Percentiles rank a stretch among this genome's conserved stretches.
Conservation (phyloP, 106 monocot species). For the Vanilla planifolia region DNA sequence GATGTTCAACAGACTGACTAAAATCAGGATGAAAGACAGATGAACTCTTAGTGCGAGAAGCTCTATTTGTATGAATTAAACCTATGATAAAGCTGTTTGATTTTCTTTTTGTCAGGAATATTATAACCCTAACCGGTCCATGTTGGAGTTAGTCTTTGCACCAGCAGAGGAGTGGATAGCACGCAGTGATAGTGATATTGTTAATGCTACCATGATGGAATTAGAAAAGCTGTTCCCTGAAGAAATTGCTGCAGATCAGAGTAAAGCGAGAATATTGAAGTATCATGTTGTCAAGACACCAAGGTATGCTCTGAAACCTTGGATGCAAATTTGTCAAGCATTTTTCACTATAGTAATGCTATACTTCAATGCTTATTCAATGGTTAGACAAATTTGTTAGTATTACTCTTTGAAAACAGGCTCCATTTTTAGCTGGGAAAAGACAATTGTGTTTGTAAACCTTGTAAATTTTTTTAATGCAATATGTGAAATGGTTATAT, state of each 20-base stretch:
- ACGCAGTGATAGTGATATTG: slow-evolving; percentile 68
- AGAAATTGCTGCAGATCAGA: slow-evolving; percentile 94
- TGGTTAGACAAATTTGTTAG: not conserved
- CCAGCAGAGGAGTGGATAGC: slow-evolving; percentile 94
- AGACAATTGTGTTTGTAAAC: too few relatives aligned
- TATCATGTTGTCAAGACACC: slow-evolving; percentile 94
- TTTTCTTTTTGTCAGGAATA: slow-evolving; percentile 58
- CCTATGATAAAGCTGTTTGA: too few relatives aligned
- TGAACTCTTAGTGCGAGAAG: too few relatives aligned
- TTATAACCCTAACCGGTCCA: slow-evolving; percentile 88
- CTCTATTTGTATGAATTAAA: too few relatives aligned
- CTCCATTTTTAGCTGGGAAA: too few relatives aligned
- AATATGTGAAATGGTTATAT: too few relatives aligned
- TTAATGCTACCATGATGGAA: slow-evolving; percentile 90
- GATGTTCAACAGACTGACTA: too few relatives aligned
- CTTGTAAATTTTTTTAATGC: too few relatives aligned
- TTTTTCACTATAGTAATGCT: not conserved
- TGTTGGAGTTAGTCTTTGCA: slow-evolving; percentile 95
- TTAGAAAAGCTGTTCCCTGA: slow-evolving; percentile 83
- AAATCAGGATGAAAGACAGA: too few relatives aligned
- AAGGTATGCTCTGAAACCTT: slow-evolving; percentile 34
- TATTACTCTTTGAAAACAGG: too few relatives aligned
- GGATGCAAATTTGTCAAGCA: not conserved
- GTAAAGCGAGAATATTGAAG: slow-evolving; percentile 94
- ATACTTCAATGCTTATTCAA: not conserved